phyloP scores from a whole-genome alignment of 2,329 filamentous ascomycete species.

The Cladosporium sp. region DNA sequence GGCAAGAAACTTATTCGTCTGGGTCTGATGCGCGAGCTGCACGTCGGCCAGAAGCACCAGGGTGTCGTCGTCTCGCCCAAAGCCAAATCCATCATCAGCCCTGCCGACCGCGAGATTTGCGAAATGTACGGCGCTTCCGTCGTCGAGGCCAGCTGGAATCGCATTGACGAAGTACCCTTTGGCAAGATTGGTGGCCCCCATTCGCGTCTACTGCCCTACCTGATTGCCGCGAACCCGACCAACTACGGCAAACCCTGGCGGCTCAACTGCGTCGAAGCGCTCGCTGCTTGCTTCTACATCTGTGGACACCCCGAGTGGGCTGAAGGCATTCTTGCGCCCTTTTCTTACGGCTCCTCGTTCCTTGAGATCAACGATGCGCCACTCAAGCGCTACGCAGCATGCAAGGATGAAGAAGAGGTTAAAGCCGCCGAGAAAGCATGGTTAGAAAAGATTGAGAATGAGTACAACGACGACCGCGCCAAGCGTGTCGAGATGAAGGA shows the following conservation, averaged over 20 bases:
- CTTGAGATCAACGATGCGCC: constrained; percentile 85
- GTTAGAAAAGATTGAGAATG: constrained; percentile 84
- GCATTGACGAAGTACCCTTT: constrained; percentile 89
- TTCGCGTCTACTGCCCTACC: constrained; percentile 85
- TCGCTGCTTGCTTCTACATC: constrained; percentile 90
- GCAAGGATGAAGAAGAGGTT: constrained; percentile 74
- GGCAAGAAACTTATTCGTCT: constrained; percentile 92
- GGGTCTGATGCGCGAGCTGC: constrained; percentile 88
- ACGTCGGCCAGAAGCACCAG: constrained; percentile 85
- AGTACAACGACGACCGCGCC: constrained; percentile 78
- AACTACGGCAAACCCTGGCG: constrained; percentile 97
- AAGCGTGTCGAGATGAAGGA: constrained; percentile 60
- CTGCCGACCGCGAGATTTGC: constrained; percentile 77
- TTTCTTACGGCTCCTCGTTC: constrained; percentile 86
- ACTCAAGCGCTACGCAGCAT: constrained; percentile 81
- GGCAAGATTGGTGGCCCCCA: constrained; percentile 88
- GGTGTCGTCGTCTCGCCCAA: constrained; percentile 96
- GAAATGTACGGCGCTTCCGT: constrained; percentile 91
- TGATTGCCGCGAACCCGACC: constrained; percentile 93
- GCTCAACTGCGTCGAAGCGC: constrained; percentile 91
- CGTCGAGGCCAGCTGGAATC: constrained; percentile 95
- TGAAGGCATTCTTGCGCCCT: constrained; percentile 75
- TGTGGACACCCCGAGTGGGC: constrained; percentile 93
- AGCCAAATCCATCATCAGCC: constrained; percentile 79
- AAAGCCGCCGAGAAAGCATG: constrained; percentile 84